Conservation (phyloP, 2,329 filamentous ascomycete species). For the Scedosporium dehoogii region DNA sequence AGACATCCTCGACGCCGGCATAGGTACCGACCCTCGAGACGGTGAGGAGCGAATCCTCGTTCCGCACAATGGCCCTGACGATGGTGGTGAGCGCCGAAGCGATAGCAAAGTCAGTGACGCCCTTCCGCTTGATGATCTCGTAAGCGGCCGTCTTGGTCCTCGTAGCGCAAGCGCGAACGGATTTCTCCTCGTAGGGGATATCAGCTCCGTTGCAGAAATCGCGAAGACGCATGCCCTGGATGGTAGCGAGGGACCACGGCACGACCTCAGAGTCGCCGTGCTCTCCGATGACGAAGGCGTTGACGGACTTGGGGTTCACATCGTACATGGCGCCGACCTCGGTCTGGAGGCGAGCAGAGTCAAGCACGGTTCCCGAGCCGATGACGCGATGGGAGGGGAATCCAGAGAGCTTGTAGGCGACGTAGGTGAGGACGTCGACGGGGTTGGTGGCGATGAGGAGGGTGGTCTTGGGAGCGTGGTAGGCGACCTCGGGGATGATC, state of each 20-base stretch:
- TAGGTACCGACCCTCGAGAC: constrained; percentile 18
- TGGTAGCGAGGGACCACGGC: constrained; percentile 21
- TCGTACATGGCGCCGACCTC: constrained; percentile 16
- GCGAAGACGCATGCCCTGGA: constrained; percentile 18
- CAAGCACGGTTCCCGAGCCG: constrained; percentile 21
- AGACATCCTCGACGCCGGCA: constrained; percentile 16
- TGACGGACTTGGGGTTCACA: constrained; percentile 19
- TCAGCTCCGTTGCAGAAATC: constrained; percentile 17
- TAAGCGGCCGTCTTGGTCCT: constrained; percentile 19
- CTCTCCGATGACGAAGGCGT: constrained; percentile 22
- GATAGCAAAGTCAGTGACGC: constrained; percentile 22
- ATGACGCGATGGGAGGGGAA: constrained; percentile 20
- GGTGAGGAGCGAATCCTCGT: constrained; percentile 18
- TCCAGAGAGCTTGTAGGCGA: constrained; percentile 17
- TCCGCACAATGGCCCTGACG: constrained; percentile 19
- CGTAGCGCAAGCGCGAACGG: constrained; percentile 15
- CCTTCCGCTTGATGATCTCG: constrained; percentile 22
- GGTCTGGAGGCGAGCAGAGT: constrained; percentile 20
- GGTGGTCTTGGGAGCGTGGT: constrained; percentile 18
- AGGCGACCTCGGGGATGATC: constrained; percentile 18
- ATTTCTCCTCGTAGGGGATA: constrained; percentile 14
- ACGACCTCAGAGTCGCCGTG: constrained; percentile 22
- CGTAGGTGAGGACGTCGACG: constrained; percentile 21
- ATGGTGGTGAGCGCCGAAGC: constrained; percentile 19
- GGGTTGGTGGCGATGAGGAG: constrained; percentile 23